phyloP scores from a whole-genome alignment of 1,284 basidiomycete species.

The Apiotrichum gamsii region DNA sequence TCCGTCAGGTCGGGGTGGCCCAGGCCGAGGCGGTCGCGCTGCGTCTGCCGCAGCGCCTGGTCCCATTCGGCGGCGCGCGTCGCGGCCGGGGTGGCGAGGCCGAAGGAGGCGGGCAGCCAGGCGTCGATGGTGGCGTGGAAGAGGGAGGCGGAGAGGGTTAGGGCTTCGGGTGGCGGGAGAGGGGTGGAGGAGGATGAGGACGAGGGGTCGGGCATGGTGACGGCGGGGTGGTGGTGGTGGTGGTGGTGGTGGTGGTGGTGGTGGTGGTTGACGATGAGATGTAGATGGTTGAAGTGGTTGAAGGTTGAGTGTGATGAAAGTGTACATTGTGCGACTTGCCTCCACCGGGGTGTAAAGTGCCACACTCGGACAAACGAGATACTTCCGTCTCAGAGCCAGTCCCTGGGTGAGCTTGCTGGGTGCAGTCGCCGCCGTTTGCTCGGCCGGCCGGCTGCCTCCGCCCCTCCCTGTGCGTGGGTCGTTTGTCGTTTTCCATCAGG shows the following conservation, averaged over 20 bases:
- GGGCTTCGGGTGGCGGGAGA: conserved; percentile 21
- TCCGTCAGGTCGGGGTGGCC: conserved; percentile 33
- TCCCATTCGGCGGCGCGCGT: conserved; percentile 13
- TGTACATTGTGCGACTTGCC: no score
- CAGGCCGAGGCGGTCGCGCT: conserved; percentile 27
- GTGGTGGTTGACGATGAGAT: neutral
- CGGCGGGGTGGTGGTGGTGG: neutral
- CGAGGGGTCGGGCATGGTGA: conserved; percentile 1
- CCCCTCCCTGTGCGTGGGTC: no score
- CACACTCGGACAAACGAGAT: conserved; percentile 4
- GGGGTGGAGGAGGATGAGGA: no score
- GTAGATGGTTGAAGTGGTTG: neutral
- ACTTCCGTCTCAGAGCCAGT: no score
- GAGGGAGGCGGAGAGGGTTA: conserved; percentile 32
- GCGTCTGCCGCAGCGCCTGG: conserved; percentile 5
- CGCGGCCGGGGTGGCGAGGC: conserved; percentile 9
- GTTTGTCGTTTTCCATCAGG: no score
- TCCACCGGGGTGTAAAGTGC: no score
- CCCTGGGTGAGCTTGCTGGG: no score
- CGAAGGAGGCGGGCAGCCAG: conserved; percentile 38
- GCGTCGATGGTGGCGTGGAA: conserved; percentile 35
- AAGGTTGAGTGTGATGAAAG: no score
- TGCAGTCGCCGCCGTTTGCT: no score
- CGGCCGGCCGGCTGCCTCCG: no score
- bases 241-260: neutral